Evolutionary conservation across 2,329 filamentous ascomycete genomes (phyloP).

Genomic region (Botrytis hyacinthi): DNA sequence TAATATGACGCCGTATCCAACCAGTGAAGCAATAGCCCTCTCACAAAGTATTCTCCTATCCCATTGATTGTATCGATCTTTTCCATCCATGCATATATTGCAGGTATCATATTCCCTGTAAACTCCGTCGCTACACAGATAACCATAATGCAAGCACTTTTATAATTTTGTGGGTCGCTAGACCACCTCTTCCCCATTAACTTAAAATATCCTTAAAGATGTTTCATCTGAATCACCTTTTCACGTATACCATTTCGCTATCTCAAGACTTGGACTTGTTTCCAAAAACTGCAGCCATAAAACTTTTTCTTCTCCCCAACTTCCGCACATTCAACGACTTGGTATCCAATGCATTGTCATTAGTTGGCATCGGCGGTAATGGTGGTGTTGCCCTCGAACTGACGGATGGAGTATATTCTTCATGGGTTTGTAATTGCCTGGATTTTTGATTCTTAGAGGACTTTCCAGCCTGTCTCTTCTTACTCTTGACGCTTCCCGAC

Average conservation of each 20-base stretch:
- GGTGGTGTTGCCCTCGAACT: conserved; percentile 28
- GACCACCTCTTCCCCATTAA: neutral
- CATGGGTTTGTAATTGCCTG: conserved; percentile 31
- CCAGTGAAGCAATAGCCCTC: neutral
- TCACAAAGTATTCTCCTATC: neutral
- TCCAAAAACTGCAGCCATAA: conserved; percentile 47
- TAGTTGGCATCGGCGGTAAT: conserved; percentile 30
- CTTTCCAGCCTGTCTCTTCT: conserved; percentile 43
- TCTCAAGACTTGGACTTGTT: conserved; percentile 24
- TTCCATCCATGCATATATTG: neutral
- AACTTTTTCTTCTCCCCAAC: conserved; percentile 47
- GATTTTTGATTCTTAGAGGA: conserved; percentile 34
- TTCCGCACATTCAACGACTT: conserved; percentile 35
- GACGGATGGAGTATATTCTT: conserved; percentile 28
- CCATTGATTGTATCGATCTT: neutral
- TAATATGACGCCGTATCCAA: conserved; percentile 13
- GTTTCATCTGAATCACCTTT: neutral
- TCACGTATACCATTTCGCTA: neutral
- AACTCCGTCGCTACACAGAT: conserved; percentile 25
- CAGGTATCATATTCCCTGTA: neutral
- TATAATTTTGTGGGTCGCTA: neutral
- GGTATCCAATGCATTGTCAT: conserved; percentile 28
- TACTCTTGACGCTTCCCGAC: conserved; percentile 30
- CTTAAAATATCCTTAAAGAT: neutral
- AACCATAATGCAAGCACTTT: conserved; percentile 6